Base-by-base conservation (phyloP, 805 yeast species). In the Kodamaea hsintzibuensis region DNA sequence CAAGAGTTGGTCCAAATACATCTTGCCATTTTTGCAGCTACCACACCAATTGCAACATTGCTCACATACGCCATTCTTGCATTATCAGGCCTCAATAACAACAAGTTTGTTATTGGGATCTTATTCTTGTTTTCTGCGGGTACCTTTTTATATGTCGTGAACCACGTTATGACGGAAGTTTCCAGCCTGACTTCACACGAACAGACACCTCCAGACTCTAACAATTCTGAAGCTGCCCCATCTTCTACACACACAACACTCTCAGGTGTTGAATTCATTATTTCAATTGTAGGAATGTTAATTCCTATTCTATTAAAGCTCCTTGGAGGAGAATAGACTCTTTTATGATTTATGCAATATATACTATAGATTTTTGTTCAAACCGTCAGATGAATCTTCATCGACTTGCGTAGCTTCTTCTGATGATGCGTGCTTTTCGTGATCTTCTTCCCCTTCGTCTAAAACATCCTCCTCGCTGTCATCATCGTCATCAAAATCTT, bases 91-190 rank as follows among this genome's bases (percentile, higher is more conserved):
- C 49, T 57, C 33, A 60, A 57, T 55, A 46, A 47, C 25, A 63
- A 62, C 54, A 68, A 71, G 25, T 72, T 76, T 63, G 69, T 73
- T 59, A 71, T 85, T 18, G 89, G 88, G 0, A 63, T 78, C n/a
- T 66, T 88, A 47, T 67, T 86, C 46, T 68, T 86, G 2, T 82
- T 86, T 60, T 80, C 87, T 54, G 89, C 88, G 7, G 95, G 95
- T 7, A 84, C 91, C 0, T 88, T 88, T 62, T 64, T 87, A 22
- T 88, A 80, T 60, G 89, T 88, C 37, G 88, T 90, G 9, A 74
- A 83, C 58, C 89, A 88, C 61, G 82, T 86, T 2, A 75, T 85
- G 72, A 69, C 73, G 49, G 81, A 78, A 35, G 56, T 62, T 8
- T 7, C 52, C 37, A 16, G 14, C 7, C 44, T 16, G 17, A 43